Evolutionary conservation across 768 basidiomycete species (phyloP).

Genomic region (Amanita thiersii): DNA sequence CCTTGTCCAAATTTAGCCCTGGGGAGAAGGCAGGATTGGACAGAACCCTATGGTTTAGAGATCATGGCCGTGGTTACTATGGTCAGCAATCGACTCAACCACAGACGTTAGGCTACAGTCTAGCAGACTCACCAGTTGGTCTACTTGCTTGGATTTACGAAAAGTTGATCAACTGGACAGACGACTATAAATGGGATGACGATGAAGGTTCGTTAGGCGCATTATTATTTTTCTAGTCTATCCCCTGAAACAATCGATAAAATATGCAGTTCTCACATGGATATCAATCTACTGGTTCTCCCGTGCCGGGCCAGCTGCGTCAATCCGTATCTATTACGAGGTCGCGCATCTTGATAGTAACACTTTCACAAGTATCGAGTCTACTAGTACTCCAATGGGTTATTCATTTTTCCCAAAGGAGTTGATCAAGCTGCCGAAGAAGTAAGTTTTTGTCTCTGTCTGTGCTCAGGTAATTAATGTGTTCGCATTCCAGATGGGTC

Average conservation of each 20-base stretch:
- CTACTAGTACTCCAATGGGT: conserved; percentile 33
- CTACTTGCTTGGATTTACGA: conserved; percentile 48
- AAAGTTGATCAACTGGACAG: conserved; percentile 40
- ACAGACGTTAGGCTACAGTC: conserved; percentile 44
- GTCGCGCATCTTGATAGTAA: conserved; percentile 13
- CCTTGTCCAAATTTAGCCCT: conserved; percentile 20
- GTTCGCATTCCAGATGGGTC: conserved; percentile 30
- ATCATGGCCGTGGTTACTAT: conserved; percentile 28
- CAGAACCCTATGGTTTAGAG: conserved; percentile 19
- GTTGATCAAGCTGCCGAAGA: conserved; percentile 20
- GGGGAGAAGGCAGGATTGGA: conserved; percentile 26
- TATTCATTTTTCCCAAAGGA: conserved; percentile 48
- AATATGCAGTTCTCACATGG: conserved; percentile 44
- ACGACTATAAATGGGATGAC: conserved; percentile 48
- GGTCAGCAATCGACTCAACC: conserved; percentile 36
- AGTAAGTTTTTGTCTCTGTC: conserved; percentile 15
- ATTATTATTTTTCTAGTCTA: not conserved
- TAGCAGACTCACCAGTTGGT: conserved; percentile 52
- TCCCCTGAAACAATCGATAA: conserved; percentile 13
- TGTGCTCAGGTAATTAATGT: not conserved
- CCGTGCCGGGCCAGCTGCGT: conserved; percentile 47
- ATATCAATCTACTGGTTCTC: conserved; percentile 54
- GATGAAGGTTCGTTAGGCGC: conserved; percentile 37
- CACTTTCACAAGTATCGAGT: conserved; percentile 1
- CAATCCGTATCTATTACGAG: conserved; percentile 55